Conservation (phyloP, 2,329 filamentous ascomycete genomes). For the Sordariomycetes sp. region DNA sequence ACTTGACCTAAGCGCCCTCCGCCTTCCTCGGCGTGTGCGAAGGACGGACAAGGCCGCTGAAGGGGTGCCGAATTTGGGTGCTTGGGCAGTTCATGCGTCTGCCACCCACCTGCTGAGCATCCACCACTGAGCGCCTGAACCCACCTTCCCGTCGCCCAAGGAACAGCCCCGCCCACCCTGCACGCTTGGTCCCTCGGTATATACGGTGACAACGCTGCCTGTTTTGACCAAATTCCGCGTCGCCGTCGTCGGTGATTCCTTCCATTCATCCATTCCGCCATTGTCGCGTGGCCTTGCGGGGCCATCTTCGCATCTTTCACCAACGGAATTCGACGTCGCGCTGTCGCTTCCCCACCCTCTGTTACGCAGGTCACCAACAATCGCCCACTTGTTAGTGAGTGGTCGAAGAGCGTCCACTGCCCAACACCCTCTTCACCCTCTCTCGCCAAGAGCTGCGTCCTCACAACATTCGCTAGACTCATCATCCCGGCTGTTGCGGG, state of each 20-base stretch:
- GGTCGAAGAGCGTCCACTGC: not conserved
- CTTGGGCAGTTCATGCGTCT: not conserved
- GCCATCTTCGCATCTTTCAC: not conserved
- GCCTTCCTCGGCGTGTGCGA: not conserved
- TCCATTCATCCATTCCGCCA: not conserved
- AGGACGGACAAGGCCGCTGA: not conserved
- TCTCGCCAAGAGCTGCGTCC: not conserved
- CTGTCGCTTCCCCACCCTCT: not conserved
- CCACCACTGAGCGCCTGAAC: not conserved
- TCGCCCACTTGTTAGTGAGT: not conserved
- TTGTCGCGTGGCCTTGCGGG: not conserved
- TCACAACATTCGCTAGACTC: not conserved
- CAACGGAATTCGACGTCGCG: not conserved
- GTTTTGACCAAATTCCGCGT: not conserved
- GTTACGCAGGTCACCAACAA: not conserved
- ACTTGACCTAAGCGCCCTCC: not conserved
- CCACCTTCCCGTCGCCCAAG: conserved; percentile 3
- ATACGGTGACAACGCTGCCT: not conserved
- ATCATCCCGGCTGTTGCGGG: conserved; percentile 12
- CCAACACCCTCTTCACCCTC: not conserved
- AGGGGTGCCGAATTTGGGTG: not conserved
- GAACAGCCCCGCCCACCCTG: not conserved
- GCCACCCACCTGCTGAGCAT: not conserved
- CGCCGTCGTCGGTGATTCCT: not conserved
- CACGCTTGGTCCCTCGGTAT: not conserved